Evolutionary conservation across 805 yeast species (phyloP).

Genomic region (Komagataella ulmi): DNA sequence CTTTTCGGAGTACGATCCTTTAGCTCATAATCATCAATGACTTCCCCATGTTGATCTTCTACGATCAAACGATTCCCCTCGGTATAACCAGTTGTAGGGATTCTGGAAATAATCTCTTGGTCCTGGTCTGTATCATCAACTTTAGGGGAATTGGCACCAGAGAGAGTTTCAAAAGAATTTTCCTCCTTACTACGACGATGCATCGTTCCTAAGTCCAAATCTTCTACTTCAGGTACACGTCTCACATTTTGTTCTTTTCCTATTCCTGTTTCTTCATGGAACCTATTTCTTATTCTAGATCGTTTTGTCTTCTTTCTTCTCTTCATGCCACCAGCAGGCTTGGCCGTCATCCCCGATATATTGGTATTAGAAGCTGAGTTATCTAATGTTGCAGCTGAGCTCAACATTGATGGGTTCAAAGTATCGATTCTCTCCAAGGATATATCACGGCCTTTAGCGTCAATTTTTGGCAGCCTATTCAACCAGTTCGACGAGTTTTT

Average conservation of each 20-base stretch:
- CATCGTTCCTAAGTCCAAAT: conserved; percentile 18
- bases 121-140: conserved; percentile 1
- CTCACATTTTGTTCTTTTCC: conserved; percentile 14
- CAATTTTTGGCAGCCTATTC: conserved; percentile 71
- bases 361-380: conserved; percentile 4
- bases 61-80: conserved; percentile 63
- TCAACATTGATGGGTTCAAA: conserved; percentile 19
- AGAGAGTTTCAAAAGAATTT: conserved; percentile 19
- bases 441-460: conserved; percentile 56
- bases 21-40: conserved; percentile 20
- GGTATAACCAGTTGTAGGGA: conserved; percentile 35
- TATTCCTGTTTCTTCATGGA: conserved; percentile 4
- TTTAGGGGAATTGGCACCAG: background rate
- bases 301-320: conserved; percentile 25
- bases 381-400: conserved; percentile 7
- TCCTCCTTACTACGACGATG: conserved; percentile 9
- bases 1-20: background rate
- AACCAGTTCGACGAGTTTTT: conserved; percentile 60
- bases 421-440: conserved; percentile 81
- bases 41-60: conserved; percentile 79
- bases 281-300: conserved; percentile 5
- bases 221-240: conserved; percentile 19
- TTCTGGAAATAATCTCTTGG: conserved; percentile 10
- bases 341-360: conserved; percentile 29
- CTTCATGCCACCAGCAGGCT: conserved; percentile 67